Base-by-base conservation (phyloP, 192 early-diverging fungal species). In the Backusella liffmaniae region DNA sequence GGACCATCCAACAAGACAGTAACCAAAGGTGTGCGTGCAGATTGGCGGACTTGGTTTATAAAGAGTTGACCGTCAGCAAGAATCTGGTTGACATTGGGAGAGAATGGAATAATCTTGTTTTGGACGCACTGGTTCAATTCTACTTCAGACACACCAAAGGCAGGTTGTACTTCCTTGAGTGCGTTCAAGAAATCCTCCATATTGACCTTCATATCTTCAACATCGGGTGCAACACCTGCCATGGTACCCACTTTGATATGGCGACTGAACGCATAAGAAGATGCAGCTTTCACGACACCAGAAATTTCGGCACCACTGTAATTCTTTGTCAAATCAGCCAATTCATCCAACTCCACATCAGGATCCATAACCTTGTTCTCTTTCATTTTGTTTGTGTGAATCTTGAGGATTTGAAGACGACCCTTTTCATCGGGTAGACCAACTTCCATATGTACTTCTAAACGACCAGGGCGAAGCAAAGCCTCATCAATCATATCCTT, bases 401-500 rank as follows among this genome's bases (percentile, higher is more conserved):
- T 96, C 79, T 97, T 98, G 66, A 98, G 82, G 74, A 99, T 99
- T 84, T 98, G 95, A 18, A 94, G 82, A 75, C 98, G 92, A 13
- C 97, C 97, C 1, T 85, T 75, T 80, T 98, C 96, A 83, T 99
- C 97, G 12, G 98, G 97, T 21, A 98, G 83, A 12, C 91, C 90
- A 72, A 99, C 94, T 82, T 99, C 98, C 90, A 98, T 96, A 67
- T 99, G 95, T 5, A 98, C 95, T 84, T 98, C 98, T 72, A 98
- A 84, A 86, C 96, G 93, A 26, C 93, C 98, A 32, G 98, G 96
- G 73, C 97, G 93, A 34, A 99, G 86, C 78, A 99, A 83, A 4
- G 98, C 98, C 75, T 99, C 98, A 79, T 99, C 98, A 74, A 99
- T 98, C 89, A 98, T 94, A 74, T 99, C 97, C 79, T 95, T 89